phyloP scores from a whole-genome alignment of 1,284 basidiomycete genomes.

The Phlebopus sp. region DNA sequence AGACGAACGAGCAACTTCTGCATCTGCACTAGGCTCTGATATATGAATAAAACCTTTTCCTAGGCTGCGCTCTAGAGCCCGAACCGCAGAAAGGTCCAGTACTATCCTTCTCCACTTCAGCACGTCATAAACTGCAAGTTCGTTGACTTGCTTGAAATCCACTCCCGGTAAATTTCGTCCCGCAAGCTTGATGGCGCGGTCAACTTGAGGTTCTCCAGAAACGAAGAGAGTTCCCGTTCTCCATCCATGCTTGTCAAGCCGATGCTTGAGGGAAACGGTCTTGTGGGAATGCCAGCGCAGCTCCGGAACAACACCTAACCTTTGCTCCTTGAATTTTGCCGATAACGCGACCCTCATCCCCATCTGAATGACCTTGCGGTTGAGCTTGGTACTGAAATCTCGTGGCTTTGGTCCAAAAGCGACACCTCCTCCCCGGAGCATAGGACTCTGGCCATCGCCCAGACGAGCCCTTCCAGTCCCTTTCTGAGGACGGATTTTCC shows the following conservation, averaged over 20 bases:
- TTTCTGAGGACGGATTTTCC: constrained; percentile 91
- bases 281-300: constrained; percentile 71
- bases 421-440: constrained; percentile 89
- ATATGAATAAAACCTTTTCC: constrained; percentile 18
- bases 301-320: constrained; percentile 72
- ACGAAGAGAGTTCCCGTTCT: constrained; percentile 67
- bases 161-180: constrained; percentile 65
- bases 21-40: neutral
- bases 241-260: constrained; percentile 61
- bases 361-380: constrained; percentile 87
- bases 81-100: constrained; percentile 68
- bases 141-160: constrained; percentile 57
- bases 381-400: constrained; percentile 88
- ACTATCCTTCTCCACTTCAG: constrained; percentile 74
- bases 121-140: constrained; percentile 75
- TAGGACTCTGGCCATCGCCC: constrained; percentile 86
- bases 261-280: constrained; percentile 58
- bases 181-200: constrained; percentile 52
- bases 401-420: constrained; percentile 89
- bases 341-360: constrained; percentile 91
- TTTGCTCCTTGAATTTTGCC: constrained; percentile 71
- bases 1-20: no score
- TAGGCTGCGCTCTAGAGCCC: constrained; percentile 63
- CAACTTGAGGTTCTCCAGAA: constrained; percentile 58
- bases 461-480: constrained; percentile 88